Conservation (phyloP, 2,329 filamentous ascomycete species). For the Mycocentrospora acerina region DNA sequence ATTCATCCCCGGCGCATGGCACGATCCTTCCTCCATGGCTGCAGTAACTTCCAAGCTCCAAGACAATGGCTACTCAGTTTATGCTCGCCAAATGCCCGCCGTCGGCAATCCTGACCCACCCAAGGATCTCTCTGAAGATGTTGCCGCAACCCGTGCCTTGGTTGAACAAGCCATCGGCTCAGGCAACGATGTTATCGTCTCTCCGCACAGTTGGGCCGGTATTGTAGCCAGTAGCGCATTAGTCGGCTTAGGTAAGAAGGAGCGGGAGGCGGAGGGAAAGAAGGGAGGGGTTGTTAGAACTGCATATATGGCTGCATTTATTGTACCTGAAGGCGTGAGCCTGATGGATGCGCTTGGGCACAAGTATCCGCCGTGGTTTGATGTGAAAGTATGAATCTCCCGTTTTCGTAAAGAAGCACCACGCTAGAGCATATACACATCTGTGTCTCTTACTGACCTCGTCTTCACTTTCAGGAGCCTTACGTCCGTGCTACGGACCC, state of each 20-base stretch:
- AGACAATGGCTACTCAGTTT: slow-evolving; percentile 30
- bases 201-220: slow-evolving; percentile 50
- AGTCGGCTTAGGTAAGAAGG: slow-evolving; percentile 37
- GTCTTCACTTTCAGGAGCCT: no score
- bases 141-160: slow-evolving; percentile 33
- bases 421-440: no score
- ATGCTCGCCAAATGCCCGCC: slow-evolving; percentile 30
- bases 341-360: no score
- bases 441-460: no score
- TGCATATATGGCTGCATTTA: slow-evolving; percentile 43
- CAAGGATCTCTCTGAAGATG: slow-evolving; percentile 36
- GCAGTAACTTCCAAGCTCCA: slow-evolving; percentile 29
- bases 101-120: slow-evolving; percentile 26
- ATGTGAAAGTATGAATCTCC: no score
- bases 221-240: slow-evolving; percentile 42
- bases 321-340: no score
- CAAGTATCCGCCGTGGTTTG: no score
- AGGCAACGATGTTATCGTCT: slow-evolving; percentile 45
- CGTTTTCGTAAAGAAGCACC: no score
- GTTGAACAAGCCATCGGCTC: slow-evolving; percentile 40
- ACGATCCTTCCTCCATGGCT: slow-evolving; percentile 32
- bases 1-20: slow-evolving; percentile 43
- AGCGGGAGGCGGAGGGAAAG: slow-evolving; percentile 38
- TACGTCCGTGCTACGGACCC: slow-evolving; percentile 7
- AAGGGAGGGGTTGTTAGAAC: slow-evolving; percentile 42